Conservation (phyloP, 192 early-diverging fungal species). For the Coemansia sp. region DNA sequence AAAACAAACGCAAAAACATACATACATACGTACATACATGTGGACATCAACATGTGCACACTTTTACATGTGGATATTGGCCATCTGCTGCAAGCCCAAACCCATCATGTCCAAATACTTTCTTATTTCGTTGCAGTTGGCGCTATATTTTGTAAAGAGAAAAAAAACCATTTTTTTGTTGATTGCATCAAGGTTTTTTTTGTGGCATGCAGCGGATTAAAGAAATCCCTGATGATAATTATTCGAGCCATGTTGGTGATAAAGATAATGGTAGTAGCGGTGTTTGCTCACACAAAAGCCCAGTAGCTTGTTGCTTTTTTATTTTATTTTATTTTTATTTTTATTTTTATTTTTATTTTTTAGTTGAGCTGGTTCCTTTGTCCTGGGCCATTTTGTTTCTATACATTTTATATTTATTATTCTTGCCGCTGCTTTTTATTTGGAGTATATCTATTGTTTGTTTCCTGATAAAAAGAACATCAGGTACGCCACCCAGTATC, state of each 20-base stretch:
- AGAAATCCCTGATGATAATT: not conserved
- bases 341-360: too few species aligned
- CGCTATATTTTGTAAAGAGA: too few species aligned
- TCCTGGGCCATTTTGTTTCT: not conserved
- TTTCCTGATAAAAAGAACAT: too few species aligned
- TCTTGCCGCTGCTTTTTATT: too few species aligned
- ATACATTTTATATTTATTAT: too few species aligned
- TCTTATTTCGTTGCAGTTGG: too few species aligned
- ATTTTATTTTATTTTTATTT: slow-evolving; percentile 5
- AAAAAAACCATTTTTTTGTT: not conserved
- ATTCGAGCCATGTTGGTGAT: not conserved
- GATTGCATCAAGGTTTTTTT: not conserved
- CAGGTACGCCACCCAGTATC: too few species aligned
- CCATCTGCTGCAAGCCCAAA: slow-evolving; percentile 2
- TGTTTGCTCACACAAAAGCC: not conserved
- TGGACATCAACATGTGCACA: slow-evolving; percentile 9
- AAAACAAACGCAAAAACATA: too few species aligned
- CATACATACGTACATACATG: too few species aligned
- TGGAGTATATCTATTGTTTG: too few species aligned
- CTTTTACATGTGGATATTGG: not conserved
- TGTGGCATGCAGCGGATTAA: not conserved
- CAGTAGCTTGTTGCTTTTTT: not conserved
- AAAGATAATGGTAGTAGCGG: not conserved
- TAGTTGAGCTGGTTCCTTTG: too few species aligned
- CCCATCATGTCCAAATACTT: too few species aligned